Percentiles rank a stretch among this genome's conserved stretches.
These are phyloP conservation scores for Parafenestella ontariensis DNA, from an alignment of 2,329 filamentous ascomycete genomes.

Conservation along the genomic window DNA sequence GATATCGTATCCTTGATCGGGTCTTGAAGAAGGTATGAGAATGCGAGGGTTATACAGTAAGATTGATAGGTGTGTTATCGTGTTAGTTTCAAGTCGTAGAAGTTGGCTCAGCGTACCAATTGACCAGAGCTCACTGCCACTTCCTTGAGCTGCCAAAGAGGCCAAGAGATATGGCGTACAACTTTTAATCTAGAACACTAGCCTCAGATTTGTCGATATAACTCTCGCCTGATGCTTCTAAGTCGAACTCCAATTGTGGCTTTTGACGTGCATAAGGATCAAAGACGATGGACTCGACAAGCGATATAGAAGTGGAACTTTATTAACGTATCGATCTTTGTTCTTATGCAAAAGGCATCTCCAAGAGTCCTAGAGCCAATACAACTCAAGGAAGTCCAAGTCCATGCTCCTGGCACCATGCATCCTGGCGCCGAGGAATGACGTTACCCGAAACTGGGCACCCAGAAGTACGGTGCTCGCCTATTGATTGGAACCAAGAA, in stretches of 20 bases:
- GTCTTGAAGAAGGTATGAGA: slow-evolving; percentile 14
- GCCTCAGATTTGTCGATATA: background rate
- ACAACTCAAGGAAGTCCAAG: background rate
- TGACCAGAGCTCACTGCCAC: background rate
- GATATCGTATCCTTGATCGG: slow-evolving; percentile 20
- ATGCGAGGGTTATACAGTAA: no score
- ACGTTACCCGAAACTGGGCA: background rate
- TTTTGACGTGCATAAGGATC: background rate
- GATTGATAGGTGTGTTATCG: no score
- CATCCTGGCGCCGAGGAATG: background rate
- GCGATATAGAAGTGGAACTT: background rate
- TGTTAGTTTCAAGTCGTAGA: no score
- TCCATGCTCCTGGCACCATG: no score
- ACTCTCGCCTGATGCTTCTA: background rate
- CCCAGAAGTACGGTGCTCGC: background rate
- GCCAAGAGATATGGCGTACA: background rate
- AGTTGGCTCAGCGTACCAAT: no score
- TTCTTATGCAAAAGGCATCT: background rate
- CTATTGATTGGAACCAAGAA: background rate
- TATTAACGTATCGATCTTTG: background rate
- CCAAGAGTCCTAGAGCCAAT: background rate
- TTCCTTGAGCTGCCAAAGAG: background rate
- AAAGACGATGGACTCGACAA: background rate
- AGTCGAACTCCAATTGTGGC: background rate
- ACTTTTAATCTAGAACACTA: background rate